Conservation (phyloP, 768 basidiomycete species). For the Exidia glandulosa region DNA sequence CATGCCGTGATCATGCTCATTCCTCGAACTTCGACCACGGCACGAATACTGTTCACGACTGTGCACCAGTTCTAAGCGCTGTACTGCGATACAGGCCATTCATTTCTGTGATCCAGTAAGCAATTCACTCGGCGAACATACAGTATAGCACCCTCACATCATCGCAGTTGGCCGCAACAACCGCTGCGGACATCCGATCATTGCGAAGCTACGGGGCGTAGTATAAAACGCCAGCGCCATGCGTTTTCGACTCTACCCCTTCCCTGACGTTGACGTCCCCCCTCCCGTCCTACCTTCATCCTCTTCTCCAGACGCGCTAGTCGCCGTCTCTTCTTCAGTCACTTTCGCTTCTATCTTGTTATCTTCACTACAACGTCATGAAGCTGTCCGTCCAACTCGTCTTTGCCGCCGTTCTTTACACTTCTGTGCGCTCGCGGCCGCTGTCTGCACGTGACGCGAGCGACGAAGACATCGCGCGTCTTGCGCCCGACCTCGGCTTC, state of each 20-base stretch:
- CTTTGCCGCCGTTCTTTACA: neutral
- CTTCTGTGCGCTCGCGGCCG: neutral
- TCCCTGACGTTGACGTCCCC: neutral
- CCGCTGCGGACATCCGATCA: neutral
- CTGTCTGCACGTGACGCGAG: neutral
- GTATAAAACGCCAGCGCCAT: neutral
- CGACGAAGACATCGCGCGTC: slow-evolving; percentile 5
- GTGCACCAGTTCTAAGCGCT: no score
- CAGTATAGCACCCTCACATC: no score
- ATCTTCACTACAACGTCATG: neutral
- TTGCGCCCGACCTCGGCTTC: slow-evolving; percentile 52
- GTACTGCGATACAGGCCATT: no score
- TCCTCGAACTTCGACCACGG: no score
- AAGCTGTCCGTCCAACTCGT: neutral
- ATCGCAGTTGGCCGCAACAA: neutral
- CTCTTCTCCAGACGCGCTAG: neutral
- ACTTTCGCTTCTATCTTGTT: neutral
- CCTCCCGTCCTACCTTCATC: neutral
- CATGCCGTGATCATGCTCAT: no score
- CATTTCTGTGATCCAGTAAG: no score
- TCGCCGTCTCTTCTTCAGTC: neutral
- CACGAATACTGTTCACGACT: no score
- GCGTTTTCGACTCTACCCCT: neutral
- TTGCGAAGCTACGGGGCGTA: neutral
- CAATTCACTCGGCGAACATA: no score